Conservation (phyloP, 2,329 filamentous ascomycete genomes). For the Fusarium penzigii region DNA sequence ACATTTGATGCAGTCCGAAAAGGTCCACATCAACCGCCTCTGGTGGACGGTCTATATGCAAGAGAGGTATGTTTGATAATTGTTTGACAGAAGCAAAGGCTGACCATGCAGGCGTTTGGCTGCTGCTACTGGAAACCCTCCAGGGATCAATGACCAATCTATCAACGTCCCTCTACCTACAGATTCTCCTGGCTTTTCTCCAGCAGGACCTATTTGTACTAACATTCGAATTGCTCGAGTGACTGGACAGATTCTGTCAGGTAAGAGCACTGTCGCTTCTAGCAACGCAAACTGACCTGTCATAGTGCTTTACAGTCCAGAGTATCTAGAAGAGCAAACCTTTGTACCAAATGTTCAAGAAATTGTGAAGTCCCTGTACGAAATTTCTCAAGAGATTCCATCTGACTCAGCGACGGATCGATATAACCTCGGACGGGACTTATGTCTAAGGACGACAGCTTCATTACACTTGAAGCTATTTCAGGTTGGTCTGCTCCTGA, state of each 20-base stretch:
- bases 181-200: conserved; percentile 31
- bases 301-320: conserved; percentile 32
- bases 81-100: background rate
- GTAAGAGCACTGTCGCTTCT: background rate
- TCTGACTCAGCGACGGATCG: conserved; percentile 26
- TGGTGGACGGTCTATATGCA: conserved; percentile 35
- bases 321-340: conserved; percentile 30
- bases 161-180: conserved; percentile 28
- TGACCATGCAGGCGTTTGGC: conserved; percentile 20
- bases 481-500: conserved; percentile 17
- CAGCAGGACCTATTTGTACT: conserved; percentile 29
- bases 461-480: conserved; percentile 36
- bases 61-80: conserved; percentile 20
- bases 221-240: conserved; percentile 30
- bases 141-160: conserved; percentile 25
- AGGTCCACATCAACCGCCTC: conserved; percentile 28
- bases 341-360: conserved; percentile 35
- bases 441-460: conserved; percentile 33
- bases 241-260: conserved; percentile 29
- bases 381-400: conserved; percentile 29
- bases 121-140: conserved; percentile 28
- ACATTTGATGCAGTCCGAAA: conserved; percentile 28
- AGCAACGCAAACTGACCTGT: fast-evolving
- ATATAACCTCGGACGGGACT: conserved; percentile 25
- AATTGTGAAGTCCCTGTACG: conserved; percentile 30